Percentiles rank a stretch among this genome's conserved stretches.
Evolutionary conservation across 495 filamentous ascomycete genomes (phyloP).

Genomic region (Daldinia concentrica): DNA sequence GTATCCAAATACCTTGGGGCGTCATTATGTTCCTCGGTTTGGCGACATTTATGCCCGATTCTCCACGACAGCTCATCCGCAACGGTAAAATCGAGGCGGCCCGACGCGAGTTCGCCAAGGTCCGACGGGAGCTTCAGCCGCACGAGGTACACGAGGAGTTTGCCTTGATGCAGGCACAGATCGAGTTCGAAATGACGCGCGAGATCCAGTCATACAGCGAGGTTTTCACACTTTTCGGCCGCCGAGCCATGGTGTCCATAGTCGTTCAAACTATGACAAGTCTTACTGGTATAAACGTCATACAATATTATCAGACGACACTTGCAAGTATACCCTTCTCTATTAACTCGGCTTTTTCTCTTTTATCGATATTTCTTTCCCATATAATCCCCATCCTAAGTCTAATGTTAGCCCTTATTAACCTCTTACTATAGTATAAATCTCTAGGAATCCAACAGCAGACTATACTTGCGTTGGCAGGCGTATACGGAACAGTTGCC

Average conservation of each 20-base stretch:
- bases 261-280: conserved; percentile 67
- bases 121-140: conserved; percentile 58
- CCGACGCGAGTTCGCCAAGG: conserved; percentile 58
- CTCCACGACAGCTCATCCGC: conserved; percentile 65
- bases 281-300: conserved; percentile 67
- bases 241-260: conserved; percentile 63
- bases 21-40: conserved; percentile 65
- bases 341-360: too few species aligned
- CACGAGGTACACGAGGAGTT: conserved; percentile 65
- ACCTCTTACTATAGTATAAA: conserved; percentile 38
- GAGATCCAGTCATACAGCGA: conserved; percentile 63
- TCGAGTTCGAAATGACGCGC: conserved; percentile 68
- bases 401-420: too few species aligned
- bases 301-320: conserved; percentile 47
- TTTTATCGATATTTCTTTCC: too few species aligned
- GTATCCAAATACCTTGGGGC: conserved; percentile 68
- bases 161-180: conserved; percentile 63
- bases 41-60: conserved; percentile 67
- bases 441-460: conserved; percentile 62
- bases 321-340: too few species aligned
- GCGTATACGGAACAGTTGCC: conserved; percentile 64
- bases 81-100: conserved; percentile 62
- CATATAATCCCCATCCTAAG: too few species aligned
- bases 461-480: conserved; percentile 64
- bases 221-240: conserved; percentile 62